These are phyloP conservation scores for Chlamydomonas reinhardtii DNA, from an alignment of 163 green algal species.

Conservation along the genomic window DNA sequence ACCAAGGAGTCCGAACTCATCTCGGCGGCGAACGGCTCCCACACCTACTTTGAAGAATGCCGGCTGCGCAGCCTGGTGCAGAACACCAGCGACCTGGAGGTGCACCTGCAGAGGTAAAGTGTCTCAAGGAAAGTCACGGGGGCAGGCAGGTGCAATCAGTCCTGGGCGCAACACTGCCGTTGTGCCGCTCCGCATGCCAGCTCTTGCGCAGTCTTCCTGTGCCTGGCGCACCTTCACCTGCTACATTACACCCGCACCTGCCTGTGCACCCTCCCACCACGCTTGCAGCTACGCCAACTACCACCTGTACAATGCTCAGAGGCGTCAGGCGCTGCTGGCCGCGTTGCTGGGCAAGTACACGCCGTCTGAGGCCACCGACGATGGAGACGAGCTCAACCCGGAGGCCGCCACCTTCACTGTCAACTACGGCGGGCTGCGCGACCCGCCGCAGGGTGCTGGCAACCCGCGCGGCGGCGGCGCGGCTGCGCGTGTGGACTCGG, in stretches of 20 bases:
- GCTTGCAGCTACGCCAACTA: conserved; percentile 1
- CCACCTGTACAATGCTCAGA: background rate
- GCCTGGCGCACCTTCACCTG: too few species aligned
- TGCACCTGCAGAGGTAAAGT: background rate
- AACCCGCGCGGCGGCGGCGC: too few species aligned
- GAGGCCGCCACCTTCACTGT: background rate
- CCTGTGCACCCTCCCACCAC: too few species aligned
- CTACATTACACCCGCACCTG: too few species aligned
- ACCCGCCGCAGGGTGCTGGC: background rate
- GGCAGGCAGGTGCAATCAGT: too few species aligned
- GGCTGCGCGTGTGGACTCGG: background rate
- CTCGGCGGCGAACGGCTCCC: background rate
- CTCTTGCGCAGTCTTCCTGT: too few species aligned
- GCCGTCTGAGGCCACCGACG: background rate
- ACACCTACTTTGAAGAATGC: conserved; percentile 2
- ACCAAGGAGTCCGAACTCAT: background rate
- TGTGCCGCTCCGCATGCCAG: too few species aligned
- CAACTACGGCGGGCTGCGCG: background rate
- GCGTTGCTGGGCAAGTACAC: background rate
- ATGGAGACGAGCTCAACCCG: background rate
- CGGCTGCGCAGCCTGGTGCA: background rate
- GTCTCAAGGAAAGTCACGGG: too few species aligned
- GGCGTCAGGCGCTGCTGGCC: background rate
- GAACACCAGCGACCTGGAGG: background rate
- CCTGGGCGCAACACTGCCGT: too few species aligned